A percentile compares a stretch with the other conserved stretches of the same genome.
Conservation (phyloP, 805 yeast species). For the Scheffersomyces amazonensis region DNA sequence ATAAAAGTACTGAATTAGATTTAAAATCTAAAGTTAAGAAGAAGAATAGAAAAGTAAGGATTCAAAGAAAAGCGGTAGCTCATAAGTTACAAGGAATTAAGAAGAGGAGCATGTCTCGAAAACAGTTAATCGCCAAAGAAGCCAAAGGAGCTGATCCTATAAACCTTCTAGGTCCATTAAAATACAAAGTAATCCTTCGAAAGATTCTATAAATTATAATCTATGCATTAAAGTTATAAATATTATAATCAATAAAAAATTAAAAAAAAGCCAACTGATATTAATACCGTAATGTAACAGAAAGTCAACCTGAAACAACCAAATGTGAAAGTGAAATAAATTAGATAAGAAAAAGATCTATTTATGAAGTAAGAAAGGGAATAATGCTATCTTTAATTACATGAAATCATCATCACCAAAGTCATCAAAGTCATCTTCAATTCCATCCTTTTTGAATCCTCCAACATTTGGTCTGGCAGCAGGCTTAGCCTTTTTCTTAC, state of each 20-base stretch:
- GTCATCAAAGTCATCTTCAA: slow-evolving; percentile 62
- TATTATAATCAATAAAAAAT: not conserved
- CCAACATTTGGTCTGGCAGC: slow-evolving; percentile 59
- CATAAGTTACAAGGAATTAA: too few species aligned
- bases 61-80: not conserved
- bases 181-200: not conserved
- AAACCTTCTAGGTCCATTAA: not conserved
- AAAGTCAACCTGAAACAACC: too few species aligned
- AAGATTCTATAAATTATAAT: not conserved
- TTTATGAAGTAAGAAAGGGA: too few species aligned
- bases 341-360: too few species aligned
- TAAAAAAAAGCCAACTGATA: not conserved
- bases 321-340: too few species aligned
- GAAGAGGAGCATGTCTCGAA: not conserved
- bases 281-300: too few species aligned
- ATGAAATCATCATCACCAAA: slow-evolving; percentile 81
- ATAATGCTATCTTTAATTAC: too few species aligned
- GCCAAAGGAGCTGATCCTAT: not conserved
- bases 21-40: too few species aligned
- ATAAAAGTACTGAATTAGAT: too few species aligned
- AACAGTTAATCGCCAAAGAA: not conserved
- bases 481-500: slow-evolving; percentile 90
- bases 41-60: not conserved
- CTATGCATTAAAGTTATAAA: not conserved
- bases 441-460: slow-evolving; percentile 36